phyloP scores from a whole-genome alignment of 2,329 filamentous ascomycete species.

The Aspergillus chevalieri region DNA sequence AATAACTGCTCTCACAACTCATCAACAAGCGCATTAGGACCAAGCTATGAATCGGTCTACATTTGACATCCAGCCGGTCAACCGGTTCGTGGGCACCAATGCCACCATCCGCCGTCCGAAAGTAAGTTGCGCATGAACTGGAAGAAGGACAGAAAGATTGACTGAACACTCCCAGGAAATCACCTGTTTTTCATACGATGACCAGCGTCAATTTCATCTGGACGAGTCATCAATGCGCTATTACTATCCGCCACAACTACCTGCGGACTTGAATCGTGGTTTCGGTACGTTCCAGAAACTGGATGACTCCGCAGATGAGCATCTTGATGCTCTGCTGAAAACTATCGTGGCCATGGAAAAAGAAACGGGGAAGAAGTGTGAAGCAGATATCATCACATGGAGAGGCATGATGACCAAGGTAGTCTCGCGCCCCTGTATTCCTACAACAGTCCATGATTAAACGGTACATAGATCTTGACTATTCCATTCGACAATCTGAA shows the following conservation, averaged over 20 bases:
- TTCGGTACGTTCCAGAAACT: constrained; percentile 78
- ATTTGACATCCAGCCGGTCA: constrained; percentile 66
- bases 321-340: constrained; percentile 75
- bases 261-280: constrained; percentile 69
- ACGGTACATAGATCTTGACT: constrained; percentile 65
- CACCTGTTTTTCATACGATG: constrained; percentile 86
- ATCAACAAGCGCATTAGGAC: too few species aligned
- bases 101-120: constrained; percentile 69
- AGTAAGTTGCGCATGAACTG: constrained; percentile 41
- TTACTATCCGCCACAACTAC: constrained; percentile 72
- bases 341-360: constrained; percentile 70
- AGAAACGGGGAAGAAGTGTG: constrained; percentile 58
- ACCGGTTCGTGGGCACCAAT: constrained; percentile 61
- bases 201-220: constrained; percentile 67
- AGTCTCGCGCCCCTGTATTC: constrained; percentile 9
- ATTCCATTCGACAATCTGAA: constrained; percentile 75
- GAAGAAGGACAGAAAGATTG: background rate
- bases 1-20: too few species aligned
- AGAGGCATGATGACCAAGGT: constrained; percentile 98
- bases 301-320: constrained; percentile 76
- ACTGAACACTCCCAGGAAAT: constrained; percentile 59
- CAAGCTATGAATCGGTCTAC: constrained; percentile 25
- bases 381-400: constrained; percentile 84
- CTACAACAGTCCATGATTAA: background rate
- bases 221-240: constrained; percentile 77